Percentiles rank a stretch among this genome's conserved stretches.
Evolutionary conservation across 768 basidiomycete species (phyloP).

Genomic region (Gyrodon lividus): DNA sequence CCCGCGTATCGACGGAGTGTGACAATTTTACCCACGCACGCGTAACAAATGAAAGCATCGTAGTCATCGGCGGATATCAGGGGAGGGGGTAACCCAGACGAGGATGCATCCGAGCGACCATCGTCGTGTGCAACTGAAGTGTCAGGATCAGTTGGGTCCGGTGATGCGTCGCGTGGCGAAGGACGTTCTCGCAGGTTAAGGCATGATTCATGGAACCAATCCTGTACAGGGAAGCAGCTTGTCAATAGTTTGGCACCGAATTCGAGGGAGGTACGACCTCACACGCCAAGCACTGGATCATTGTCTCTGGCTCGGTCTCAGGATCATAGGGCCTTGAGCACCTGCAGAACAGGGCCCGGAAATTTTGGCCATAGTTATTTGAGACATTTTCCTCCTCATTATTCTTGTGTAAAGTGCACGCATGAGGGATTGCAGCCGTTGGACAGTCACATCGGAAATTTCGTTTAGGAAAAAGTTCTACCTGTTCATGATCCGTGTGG

Average conservation of each 20-base stretch:
- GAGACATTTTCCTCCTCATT: conserved; percentile 52
- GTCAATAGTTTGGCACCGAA: conserved; percentile 1
- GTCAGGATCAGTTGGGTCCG: conserved; percentile 13
- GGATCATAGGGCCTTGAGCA: conserved; percentile 73
- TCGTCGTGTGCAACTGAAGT: conserved; percentile 37
- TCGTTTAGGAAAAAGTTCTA: conserved; percentile 86
- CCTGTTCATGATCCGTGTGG: conserved; percentile 82
- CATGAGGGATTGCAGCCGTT: conserved; percentile 55
- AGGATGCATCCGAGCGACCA: conserved; percentile 59
- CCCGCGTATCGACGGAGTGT: conserved; percentile 65
- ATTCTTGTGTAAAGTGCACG: conserved; percentile 61
- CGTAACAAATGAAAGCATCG: conserved; percentile 70
- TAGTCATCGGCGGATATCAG: conserved; percentile 69
- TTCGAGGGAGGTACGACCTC: conserved; percentile 48
- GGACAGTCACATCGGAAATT: conserved; percentile 85
- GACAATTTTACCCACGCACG: conserved; percentile 58
- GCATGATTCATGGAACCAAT: conserved; percentile 92
- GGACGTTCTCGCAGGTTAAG: conserved; percentile 75
- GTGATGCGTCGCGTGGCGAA: conserved; percentile 41
- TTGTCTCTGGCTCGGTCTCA: conserved; percentile 72
- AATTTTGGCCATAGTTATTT: conserved; percentile 77
- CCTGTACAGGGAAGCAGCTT: conserved; percentile 39
- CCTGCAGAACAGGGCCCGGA: conserved; percentile 67
- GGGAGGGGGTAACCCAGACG: conserved; percentile 63
- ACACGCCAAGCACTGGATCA: conserved; percentile 86